Base-by-base conservation (phyloP, 345 rosid genomes). In the Toxicodendron radicans region DNA sequence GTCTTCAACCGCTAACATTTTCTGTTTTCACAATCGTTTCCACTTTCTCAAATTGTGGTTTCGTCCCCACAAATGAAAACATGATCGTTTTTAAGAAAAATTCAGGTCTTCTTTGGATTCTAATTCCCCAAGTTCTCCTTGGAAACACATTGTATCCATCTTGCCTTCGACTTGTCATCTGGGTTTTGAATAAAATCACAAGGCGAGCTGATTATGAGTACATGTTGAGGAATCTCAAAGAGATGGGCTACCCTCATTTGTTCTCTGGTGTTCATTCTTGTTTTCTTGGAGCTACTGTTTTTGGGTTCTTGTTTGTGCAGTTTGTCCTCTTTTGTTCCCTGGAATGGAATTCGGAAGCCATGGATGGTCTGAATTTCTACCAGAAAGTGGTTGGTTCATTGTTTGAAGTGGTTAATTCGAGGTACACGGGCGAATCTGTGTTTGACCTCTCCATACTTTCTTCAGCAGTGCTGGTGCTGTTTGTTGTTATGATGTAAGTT, bases 1-100 rank as follows among this genome's bases (percentile, higher is more conserved):
- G 78, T 0, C 57, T 89, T 4, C 52, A 78, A 7, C 12, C 27
- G 2, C 27, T 41, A 21, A 89, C 87, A 13, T 89, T 87, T 71
- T 81, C 91, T 0, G 38, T 85, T 32, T 85, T 89, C 75, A 75
- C 83, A 10, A 53, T 73, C 0, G 80, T 87, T 10, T 87, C 91
- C 0, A 87, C 85, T 2, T 85, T 87, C 41, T 63, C 85, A 0
- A 85, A 49, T 41, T 84, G 86, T 4, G 93, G 93, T 0, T 87
- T 89, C 10, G 72, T 85, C 0, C 91, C 93, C 0, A 87, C 91
- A 6, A 87, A 89, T 6, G 91, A 89, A 60, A 87, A 85, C 85
- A 84, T 87, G 88, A 30, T 78, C 0, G 85, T 62, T 32, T 88
- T 88, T 70, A 64, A 23, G 27, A 73, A 74, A 66, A 77, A 87